A percentile compares a stretch with the other conserved stretches of the same genome.
Conservation (phyloP, 768 basidiomycete species). For the Boletus huronensis region DNA sequence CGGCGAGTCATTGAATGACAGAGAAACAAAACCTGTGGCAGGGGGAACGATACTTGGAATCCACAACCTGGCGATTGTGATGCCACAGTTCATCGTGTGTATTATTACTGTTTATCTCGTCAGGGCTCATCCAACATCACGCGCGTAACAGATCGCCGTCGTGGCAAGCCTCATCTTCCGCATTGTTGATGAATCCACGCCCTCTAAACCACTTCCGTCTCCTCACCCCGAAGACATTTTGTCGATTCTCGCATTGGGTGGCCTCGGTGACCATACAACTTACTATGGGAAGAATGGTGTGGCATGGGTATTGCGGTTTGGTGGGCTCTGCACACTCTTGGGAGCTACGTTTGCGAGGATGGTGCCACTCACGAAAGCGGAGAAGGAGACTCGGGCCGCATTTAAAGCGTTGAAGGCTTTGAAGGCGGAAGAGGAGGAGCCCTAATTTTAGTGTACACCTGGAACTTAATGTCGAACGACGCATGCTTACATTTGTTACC, state of each 20-base stretch:
- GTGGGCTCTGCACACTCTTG: slow-evolving; percentile 77
- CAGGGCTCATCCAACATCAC: not conserved
- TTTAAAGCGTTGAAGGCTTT: slow-evolving; percentile 77
- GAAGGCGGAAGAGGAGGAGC: slow-evolving; percentile 52
- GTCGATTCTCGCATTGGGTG: slow-evolving; percentile 1
- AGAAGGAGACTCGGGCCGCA: slow-evolving; percentile 83
- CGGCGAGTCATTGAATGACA: slow-evolving; percentile 19
- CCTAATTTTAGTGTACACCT: slow-evolving; percentile 30
- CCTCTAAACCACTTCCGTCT: slow-evolving; percentile 11
- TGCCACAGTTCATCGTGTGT: slow-evolving; percentile 90
- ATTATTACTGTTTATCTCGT: not conserved
- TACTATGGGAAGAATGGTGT: slow-evolving; percentile 87
- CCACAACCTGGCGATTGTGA: slow-evolving; percentile 92
- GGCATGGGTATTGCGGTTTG: slow-evolving; percentile 91
- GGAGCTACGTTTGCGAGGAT: slow-evolving; percentile 77
- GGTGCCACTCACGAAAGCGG: slow-evolving; percentile 87
- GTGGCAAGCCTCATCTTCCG: slow-evolving; percentile 87
- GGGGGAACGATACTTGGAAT: slow-evolving; percentile 94
- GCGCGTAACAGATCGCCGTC: slow-evolving; percentile 65
- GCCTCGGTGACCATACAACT: slow-evolving; percentile 44
- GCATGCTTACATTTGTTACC: slow-evolving; percentile 17
- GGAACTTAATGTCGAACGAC: not conserved
- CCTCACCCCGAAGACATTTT: slow-evolving; percentile 36
- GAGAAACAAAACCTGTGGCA: slow-evolving; percentile 50
- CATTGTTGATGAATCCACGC: slow-evolving; percentile 55